Evolutionary conservation across 805 yeast genomes (phyloP), one percentile per base, ranked within the genome.

Genomic region (Zygosaccharomyces bailii): DNA sequence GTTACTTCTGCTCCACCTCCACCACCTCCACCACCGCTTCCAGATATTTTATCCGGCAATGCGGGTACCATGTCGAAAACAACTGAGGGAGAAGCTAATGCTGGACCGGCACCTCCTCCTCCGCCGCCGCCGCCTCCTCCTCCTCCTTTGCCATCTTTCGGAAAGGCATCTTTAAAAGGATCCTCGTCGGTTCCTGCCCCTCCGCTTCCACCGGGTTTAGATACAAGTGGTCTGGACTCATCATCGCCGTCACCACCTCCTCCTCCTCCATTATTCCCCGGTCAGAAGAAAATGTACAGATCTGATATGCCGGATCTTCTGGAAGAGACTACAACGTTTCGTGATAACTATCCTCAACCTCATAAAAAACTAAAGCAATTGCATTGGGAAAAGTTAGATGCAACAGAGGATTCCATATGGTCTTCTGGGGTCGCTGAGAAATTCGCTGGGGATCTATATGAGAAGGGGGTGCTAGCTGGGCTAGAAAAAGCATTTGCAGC

Each of bases 381-480:
- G 71, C 99, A 93, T 63, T 95, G 98, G 98, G 96, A 91, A 55
- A 87, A 86, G 58, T 73, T 95, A 30, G 96, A 91, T 25, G 75
- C 81, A 47, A 84, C 93, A 16, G 85, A 82, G 42, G 78, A 82
- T 35, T 90, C 98, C 0, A 84, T 93, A 48, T 91, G 99, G 98
- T 76, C 80, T 14, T 75, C 77, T 20, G 73, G 79, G 24, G 78
- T 82, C 31, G 79, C 83, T 17, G 75, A 73, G 2, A 72, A 71
- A 16, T 62, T 69, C 44, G 78, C 84, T 2, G 84, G 79, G 48
- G 80, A 79, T 49, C 70, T 91, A 39, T 70, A 75, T 41, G 83
- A 82, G 46, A 79, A 78, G 48, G 99, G 99, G 47, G 80, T 91
- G 8, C 75, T 90, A 47, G 78, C 78, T 32, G 95, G 88, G 56